Evolutionary conservation across 371 early-diverging fungal genomes (phyloP), one percentile per base, ranked within the genome.

Genomic region (Edhazardia aedis): DNA sequence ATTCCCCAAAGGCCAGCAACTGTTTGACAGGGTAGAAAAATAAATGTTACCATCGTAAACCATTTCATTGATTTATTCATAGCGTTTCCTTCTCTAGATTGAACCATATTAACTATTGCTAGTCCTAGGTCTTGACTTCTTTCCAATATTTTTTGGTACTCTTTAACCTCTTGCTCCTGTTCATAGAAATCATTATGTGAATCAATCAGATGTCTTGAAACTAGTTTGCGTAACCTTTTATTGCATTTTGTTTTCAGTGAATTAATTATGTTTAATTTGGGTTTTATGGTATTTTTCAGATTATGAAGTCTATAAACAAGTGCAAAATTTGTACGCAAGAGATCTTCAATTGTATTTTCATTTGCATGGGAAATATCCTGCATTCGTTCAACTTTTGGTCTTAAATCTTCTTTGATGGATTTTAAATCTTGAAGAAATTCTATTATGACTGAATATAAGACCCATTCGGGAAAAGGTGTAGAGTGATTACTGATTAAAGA

Each of bases 381-480:
- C 16, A 64, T 57, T 22, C 37, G 48, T 18, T 26, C 24, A 14
- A 59, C 48, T 25, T 62, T 55, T 24, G 48, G 51, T 21, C 23
- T 43, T 27, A 62, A 44, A 22, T 40, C 37, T 12, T 63, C 61
- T 23, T 44, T 38, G 2, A 62, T 46, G 28, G 54, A 51, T 43
- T 63, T 62, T 9, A 69, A 51, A 56, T 69, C 69, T 52, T 69
- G 69, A 14, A 69, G 30, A 37, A 69, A 69, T 51, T 69, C 69
- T 22, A 69, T 61, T 7, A 69, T 56, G 39, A 69, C 57, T 0
- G 65, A 65, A 43, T 56, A 65, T 30, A 69, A 53, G 1, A 65
- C 65, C 69, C 69, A 69, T 11, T 62, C 59, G 9, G 69, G 69
- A 30, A 51, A 54, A 4, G 65, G 33, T 2, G 38, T 40, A 19